Percentiles rank a stretch among this genome's conserved stretches.
Evolutionary conservation across 2,329 filamentous ascomycete species (phyloP).

Genomic region (Phialophora tarda): DNA sequence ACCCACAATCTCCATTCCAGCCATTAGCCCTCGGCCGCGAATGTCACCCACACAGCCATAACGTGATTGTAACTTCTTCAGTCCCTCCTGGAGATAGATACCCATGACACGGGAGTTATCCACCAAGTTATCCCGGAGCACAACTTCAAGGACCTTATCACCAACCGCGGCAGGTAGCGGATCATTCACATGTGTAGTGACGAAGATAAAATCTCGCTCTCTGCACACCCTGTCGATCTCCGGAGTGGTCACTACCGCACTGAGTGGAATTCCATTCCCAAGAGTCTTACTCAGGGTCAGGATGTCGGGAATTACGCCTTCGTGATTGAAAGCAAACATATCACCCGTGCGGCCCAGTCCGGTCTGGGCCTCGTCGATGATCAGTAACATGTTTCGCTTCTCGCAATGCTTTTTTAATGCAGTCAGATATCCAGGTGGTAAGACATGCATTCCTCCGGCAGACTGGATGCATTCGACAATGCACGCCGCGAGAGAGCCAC

Average conservation of each 20-base stretch:
- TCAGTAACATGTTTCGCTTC: constrained; percentile 61
- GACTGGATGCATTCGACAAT: constrained; percentile 67
- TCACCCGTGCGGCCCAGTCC: constrained; percentile 61
- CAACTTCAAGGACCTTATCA: constrained; percentile 66
- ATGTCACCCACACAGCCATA: constrained; percentile 68
- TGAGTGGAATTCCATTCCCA: constrained; percentile 65
- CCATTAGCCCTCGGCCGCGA: constrained; percentile 63
- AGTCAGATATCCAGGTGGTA: constrained; percentile 64
- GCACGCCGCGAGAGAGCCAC: constrained; percentile 67
- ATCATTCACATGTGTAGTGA: constrained; percentile 68
- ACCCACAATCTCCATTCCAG: constrained; percentile 63
- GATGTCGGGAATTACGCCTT: constrained; percentile 62
- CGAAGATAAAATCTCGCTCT: constrained; percentile 61
- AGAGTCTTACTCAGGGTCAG: constrained; percentile 66
- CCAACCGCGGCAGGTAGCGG: constrained; percentile 65
- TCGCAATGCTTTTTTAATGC: constrained; percentile 61
- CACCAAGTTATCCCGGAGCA: constrained; percentile 63
- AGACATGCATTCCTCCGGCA: constrained; percentile 64
- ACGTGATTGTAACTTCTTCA: constrained; percentile 54
- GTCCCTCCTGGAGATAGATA: constrained; percentile 53
- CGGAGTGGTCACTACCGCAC: constrained; percentile 61
- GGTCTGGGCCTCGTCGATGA: constrained; percentile 66
- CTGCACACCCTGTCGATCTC: constrained; percentile 58
- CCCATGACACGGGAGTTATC: constrained; percentile 54
- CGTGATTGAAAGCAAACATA: constrained; percentile 65